Percentiles rank a stretch among this genome's conserved stretches.
phyloP scores from a whole-genome alignment of 2,329 filamentous ascomycete species.

The Apiospora marii region DNA sequence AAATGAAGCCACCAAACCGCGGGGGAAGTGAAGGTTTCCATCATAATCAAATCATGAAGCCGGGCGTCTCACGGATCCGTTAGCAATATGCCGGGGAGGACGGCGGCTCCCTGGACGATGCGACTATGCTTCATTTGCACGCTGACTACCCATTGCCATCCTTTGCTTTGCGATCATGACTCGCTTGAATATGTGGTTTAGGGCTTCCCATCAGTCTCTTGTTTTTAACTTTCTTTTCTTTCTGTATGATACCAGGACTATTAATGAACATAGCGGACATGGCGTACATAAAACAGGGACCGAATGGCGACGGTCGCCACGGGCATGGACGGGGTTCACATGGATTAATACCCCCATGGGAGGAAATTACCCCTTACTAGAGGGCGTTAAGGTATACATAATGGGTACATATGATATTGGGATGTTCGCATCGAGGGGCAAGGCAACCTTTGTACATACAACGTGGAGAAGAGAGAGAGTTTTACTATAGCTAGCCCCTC shows the following conservation, averaged over 20 bases:
- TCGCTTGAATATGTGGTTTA: not conserved
- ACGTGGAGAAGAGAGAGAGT: not conserved
- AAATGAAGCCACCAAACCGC: not conserved
- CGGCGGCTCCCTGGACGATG: not conserved
- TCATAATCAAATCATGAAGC: not conserved
- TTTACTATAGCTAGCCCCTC: not conserved
- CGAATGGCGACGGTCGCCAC: not conserved
- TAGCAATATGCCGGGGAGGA: not conserved
- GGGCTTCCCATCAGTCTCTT: not conserved
- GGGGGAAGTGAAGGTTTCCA: not conserved
- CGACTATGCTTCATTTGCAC: constrained; percentile 5
- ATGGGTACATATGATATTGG: constrained; percentile 1
- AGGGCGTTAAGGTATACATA: constrained; percentile 17
- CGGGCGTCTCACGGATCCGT: not conserved
- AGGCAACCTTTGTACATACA: not conserved
- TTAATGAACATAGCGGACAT: constrained; percentile 16
- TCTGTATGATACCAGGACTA: constrained; percentile 5
- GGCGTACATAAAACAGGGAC: constrained; percentile 7
- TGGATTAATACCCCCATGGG: constrained; percentile 12
- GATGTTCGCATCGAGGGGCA: not conserved
- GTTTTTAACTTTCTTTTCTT: not conserved
- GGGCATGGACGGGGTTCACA: not conserved
- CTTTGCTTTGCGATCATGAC: not conserved
- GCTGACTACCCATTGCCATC: constrained; percentile 13
- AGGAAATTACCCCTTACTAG: constrained; percentile 17